phyloP scores from a whole-genome alignment of 768 basidiomycete species.

The Piloderma croceum region DNA sequence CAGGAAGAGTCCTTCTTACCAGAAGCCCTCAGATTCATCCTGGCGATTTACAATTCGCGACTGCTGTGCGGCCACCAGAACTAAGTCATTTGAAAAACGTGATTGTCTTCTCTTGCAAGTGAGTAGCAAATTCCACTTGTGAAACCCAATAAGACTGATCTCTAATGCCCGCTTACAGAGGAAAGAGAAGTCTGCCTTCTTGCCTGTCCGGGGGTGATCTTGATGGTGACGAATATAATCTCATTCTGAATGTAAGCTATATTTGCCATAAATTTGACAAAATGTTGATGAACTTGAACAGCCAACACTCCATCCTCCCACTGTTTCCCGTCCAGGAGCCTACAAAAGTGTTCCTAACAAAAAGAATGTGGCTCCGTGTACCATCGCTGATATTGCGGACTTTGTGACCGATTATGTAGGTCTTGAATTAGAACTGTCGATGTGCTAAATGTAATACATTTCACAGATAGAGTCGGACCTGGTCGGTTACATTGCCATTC shows the following conservation, averaged over 20 bases:
- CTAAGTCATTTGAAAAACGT: conserved; percentile 38
- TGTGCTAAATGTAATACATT: neutral
- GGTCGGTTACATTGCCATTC: conserved; percentile 36
- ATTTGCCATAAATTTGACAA: no score
- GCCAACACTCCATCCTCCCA: conserved; percentile 26
- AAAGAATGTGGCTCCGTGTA: conserved; percentile 25
- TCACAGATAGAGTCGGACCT: conserved; percentile 34
- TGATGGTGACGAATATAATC: conserved; percentile 39
- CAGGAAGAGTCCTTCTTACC: conserved; percentile 39
- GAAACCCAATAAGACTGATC: neutral
- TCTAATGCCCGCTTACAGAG: conserved; percentile 23
- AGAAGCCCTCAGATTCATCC: conserved; percentile 52
- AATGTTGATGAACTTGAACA: no score
- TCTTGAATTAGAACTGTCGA: conserved; percentile 12
- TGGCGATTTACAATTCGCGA: conserved; percentile 39
- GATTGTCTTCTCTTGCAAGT: conserved; percentile 48
- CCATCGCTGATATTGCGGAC: conserved; percentile 37
- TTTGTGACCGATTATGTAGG: conserved; percentile 45
- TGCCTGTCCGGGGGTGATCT: conserved; percentile 50
- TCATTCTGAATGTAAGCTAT: conserved; percentile 33
- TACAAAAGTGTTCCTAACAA: conserved; percentile 35
- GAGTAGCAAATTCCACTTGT: conserved; percentile 9
- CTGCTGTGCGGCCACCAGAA: conserved; percentile 36
- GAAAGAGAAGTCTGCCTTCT: conserved; percentile 39
- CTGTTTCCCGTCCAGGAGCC: conserved; percentile 28